phyloP scores from a whole-genome alignment of 805 yeast species.

The Ogataea neopini region DNA sequence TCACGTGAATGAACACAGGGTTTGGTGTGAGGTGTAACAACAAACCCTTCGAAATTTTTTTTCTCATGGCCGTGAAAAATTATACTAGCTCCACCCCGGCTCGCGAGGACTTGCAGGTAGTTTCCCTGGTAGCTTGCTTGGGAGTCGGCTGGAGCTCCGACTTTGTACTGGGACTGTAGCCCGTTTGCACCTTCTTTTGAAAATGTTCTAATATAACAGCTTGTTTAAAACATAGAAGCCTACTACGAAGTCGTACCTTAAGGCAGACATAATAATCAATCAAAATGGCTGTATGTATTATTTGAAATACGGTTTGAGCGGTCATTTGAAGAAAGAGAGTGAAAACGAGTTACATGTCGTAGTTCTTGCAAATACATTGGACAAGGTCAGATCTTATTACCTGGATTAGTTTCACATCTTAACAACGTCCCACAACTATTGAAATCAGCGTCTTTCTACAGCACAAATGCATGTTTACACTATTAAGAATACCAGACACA shows the following conservation, averaged over 20 bases:
- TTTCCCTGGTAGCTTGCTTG: constrained; percentile 1
- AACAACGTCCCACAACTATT: neutral
- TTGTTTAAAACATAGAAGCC: neutral
- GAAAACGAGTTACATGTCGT: neutral
- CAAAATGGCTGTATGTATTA: constrained; percentile 32
- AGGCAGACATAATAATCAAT: constrained; percentile 15
- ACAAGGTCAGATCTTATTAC: neutral
- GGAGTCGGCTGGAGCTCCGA: neutral
- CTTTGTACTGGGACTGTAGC: constrained; percentile 1
- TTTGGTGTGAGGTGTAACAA: constrained; percentile 7
- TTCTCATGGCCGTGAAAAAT: constrained; percentile 3
- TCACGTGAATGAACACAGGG: constrained; percentile 14
- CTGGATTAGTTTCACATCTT: too few species aligned
- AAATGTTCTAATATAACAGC: constrained; percentile 1
- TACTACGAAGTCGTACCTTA: neutral
- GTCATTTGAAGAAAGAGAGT: neutral
- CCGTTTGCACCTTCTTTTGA: constrained; percentile 6
- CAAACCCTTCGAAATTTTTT: neutral
- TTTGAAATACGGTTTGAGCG: neutral
- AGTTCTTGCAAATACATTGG: neutral
- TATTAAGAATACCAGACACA: too few species aligned
- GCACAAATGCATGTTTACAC: too few species aligned
- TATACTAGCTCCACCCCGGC: constrained; percentile 5
- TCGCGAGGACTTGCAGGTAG: neutral
- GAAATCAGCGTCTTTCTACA: too few species aligned